Base-by-base conservation (phyloP, 2,329 filamentous ascomycete species). In the Penicillium janthinellum region DNA sequence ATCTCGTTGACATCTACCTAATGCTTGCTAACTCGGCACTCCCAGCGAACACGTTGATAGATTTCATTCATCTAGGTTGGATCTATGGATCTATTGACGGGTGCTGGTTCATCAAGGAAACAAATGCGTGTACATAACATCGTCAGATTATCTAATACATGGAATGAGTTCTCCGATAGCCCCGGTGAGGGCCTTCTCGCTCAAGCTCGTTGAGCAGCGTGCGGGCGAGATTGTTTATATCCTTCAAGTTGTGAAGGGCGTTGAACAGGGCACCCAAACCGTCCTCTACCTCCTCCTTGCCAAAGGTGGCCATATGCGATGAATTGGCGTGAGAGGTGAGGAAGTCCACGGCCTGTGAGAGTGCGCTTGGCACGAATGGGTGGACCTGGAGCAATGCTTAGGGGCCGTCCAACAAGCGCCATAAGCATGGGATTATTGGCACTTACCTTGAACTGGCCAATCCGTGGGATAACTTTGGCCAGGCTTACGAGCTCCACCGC, bases 1-100 rank as follows among this genome's bases (percentile, higher is more conserved):
- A 78, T 56, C 71, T 78, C 58, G 73, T 78, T 25, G 77, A 79
- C 51, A 71, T 72, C 50, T 79, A 79, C 55, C 64, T 71, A 51
- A 70, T 72, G 62, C 72, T 72, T 53, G 71, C 75, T 48, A 76
- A 76, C 64, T 75, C 72, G n/a, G 77, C 75, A 15, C 72, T 78
- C 42, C 73, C 76, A 0, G 73, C 71, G 8, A 47, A 73, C 59
- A 72, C 72, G 3, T 66, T 78, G 20, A 55, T 78, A 28, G 25
- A 28, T 28, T 28, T 28, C 5, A 28, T 28, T 28, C 25, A 28
- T 28, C 25, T 28, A 28, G 25, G 25, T 28, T 28, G 25, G 25
- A 6, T 15, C 38, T 15, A 41, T 41, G 15, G 5, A 41, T 41
- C 38, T 41, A 41, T 20, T 41, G 17, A 15, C n/a, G 17, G 15